Percentiles rank a stretch among this genome's conserved stretches.
phyloP scores from a whole-genome alignment of 108 stramenopile species.

The Nitzschia inconspicua region DNA sequence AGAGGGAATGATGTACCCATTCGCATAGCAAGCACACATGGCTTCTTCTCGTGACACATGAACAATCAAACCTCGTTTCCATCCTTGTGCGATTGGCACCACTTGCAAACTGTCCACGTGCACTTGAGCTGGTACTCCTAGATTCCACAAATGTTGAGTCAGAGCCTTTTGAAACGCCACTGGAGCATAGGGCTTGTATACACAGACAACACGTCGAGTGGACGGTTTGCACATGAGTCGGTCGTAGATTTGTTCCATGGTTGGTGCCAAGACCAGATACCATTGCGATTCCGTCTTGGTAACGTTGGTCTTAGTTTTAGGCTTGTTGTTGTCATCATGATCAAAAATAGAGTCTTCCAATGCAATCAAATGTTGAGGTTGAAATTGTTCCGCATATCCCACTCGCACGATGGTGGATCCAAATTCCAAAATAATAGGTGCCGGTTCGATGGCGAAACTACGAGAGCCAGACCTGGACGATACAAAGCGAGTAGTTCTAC shows the following conservation, averaged over 20 bases:
- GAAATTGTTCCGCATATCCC: conserved; percentile 28
- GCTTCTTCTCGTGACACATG: conserved; percentile 27
- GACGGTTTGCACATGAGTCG: conserved; percentile 32
- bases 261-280: conserved; percentile 20
- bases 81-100: conserved; percentile 32
- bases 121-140: conserved; percentile 24
- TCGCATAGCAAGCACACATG: conserved; percentile 27
- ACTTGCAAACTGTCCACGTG: conserved; percentile 24
- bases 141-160: conserved; percentile 28
- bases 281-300: conserved; percentile 27
- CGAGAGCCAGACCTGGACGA: too few relatives aligned
- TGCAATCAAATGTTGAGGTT: conserved; percentile 19
- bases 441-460: conserved; percentile 7
- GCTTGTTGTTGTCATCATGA: background rate
- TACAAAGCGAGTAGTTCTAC: too few relatives aligned
- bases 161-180: conserved; percentile 18
- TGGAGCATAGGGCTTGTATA: conserved; percentile 17
- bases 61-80: conserved; percentile 45
- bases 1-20: conserved; percentile 33
- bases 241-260: conserved; percentile 27
- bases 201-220: conserved; percentile 23
- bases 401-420: conserved; percentile 21
- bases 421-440: conserved; percentile 31
- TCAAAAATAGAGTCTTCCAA: conserved; percentile 1
- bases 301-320: background rate